These are phyloP conservation scores for Aschersonia sp. DNA, from an alignment of 2,329 filamentous ascomycete genomes.

Conservation along the genomic window DNA sequence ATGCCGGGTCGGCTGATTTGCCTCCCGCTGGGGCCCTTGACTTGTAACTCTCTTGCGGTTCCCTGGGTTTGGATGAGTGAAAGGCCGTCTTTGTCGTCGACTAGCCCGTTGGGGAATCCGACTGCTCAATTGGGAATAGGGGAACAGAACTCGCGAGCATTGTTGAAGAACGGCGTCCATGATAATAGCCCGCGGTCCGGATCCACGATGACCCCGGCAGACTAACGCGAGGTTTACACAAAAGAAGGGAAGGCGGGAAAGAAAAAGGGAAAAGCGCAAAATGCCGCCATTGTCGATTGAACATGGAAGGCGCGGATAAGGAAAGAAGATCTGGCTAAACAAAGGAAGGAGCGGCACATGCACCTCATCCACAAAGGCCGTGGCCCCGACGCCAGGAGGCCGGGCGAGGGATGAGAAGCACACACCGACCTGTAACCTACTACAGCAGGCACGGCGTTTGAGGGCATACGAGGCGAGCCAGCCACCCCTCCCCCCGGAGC, in stretches of 20 bases:
- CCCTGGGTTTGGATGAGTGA: background rate
- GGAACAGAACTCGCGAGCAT: too few relatives aligned
- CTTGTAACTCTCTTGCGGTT: background rate
- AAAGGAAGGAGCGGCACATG: background rate
- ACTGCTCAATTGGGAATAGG: too few relatives aligned
- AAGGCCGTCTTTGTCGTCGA: background rate
- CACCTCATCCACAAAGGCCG: background rate
- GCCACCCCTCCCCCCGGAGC: background rate
- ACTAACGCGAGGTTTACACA: too few relatives aligned
- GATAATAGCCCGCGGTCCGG: too few relatives aligned
- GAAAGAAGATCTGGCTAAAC: background rate
- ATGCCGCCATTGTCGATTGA: too few relatives aligned
- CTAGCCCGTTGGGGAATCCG: background rate
- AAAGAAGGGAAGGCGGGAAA: background rate
- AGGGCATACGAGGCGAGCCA: background rate
- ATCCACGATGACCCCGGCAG: too few relatives aligned
- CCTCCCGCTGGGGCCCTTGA: background rate
- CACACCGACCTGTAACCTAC: background rate
- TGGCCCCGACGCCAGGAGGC: background rate
- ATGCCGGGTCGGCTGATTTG: constrained; percentile 3
- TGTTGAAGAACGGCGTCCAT: too few relatives aligned
- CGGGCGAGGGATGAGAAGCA: background rate
- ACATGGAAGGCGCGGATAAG: background rate
- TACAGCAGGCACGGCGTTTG: background rate
- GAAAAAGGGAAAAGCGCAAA: background rate